Base-by-base conservation (phyloP, 306 rosid genomes). In the Hippophae tibetana region DNA sequence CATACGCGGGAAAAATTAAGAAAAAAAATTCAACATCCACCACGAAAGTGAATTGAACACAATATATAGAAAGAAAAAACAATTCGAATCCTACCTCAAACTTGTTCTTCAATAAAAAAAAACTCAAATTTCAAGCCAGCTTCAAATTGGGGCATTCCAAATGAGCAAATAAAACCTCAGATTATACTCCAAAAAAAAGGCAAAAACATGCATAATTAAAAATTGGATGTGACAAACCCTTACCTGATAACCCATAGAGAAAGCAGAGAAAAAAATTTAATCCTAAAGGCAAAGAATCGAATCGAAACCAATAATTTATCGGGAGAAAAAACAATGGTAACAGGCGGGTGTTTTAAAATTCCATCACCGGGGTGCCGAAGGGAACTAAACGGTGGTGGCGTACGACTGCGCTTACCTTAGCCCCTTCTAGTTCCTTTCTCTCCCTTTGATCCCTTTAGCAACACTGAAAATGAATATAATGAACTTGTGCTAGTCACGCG, bases 341-440 rank as follows among this genome's bases (percentile, higher is more conserved):
- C 72, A 13, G 78, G 69, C 65, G 63, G 83, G 79, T 52, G 82
- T 13, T 69, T 63, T 65, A 26, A 65, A 71, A 68, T 61, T 74
- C 78, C 71, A 72, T 81, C 85, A 82, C 95, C 87, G 89, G 87
- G 71, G 53, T 61, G 66, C 42, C 47, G 26, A 48, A 52, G 50
- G 64, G 67, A 46, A 62, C 69, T 41, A 72, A 79, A 72, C 81
- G 84, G 77, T 62, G 76, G 5, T 31, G 38, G 5, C 38, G 38
- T 2, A 73, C 74, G 74, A 81, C 69, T 77, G 79, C 72, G 79
- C 54, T 58, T 72, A 53, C 79, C 55, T 4, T 31, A 31, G 38
- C 38, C 38, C 38, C 38, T 31, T 31, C 38, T 31, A 2, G 3
- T 31, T 31, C n/a, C 40, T 5, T n/a, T 45, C 43, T 43, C 25